Conservation (phyloP, 257 asterid species). For the Solanum clarkiae region DNA sequence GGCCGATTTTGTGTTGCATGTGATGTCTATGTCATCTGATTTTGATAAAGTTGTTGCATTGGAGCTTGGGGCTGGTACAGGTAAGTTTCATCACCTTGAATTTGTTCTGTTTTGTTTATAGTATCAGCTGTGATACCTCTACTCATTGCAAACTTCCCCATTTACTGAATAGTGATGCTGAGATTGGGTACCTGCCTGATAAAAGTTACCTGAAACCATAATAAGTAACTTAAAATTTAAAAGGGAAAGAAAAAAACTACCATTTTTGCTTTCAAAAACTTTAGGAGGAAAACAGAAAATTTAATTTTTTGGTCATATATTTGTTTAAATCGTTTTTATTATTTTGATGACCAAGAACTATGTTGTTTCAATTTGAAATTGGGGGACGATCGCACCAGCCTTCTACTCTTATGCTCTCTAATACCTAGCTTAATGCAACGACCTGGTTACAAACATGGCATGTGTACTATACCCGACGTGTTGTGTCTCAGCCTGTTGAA, state of each 20-base stretch:
- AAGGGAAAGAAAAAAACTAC: neutral
- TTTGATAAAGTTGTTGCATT: slow-evolving; percentile 53
- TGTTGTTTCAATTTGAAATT: neutral
- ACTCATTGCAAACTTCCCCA: neutral
- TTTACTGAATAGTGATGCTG: neutral
- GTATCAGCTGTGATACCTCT: neutral
- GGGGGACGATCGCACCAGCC: neutral
- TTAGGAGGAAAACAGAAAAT: neutral
- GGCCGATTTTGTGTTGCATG: slow-evolving; percentile 83
- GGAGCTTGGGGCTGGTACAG: slow-evolving; percentile 97
- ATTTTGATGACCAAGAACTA: neutral
- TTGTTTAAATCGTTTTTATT: neutral
- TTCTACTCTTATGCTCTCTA: neutral
- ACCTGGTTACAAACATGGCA: neutral
- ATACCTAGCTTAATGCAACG: neutral
- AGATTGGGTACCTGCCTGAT: neutral
- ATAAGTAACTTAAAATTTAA: neutral
- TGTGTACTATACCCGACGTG: neutral
- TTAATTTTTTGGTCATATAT: neutral
- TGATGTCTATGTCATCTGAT: slow-evolving; percentile 41
- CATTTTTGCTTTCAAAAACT: neutral
- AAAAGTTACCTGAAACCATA: neutral
- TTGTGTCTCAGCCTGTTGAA: neutral
- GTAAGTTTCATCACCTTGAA: slow-evolving; percentile 15
- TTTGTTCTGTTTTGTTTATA: neutral